A percentile compares a stretch with the other conserved stretches of the same genome.
Conservation (phyloP, 2,329 filamentous ascomycete species). For the Bimuria novae-zelandiae region DNA sequence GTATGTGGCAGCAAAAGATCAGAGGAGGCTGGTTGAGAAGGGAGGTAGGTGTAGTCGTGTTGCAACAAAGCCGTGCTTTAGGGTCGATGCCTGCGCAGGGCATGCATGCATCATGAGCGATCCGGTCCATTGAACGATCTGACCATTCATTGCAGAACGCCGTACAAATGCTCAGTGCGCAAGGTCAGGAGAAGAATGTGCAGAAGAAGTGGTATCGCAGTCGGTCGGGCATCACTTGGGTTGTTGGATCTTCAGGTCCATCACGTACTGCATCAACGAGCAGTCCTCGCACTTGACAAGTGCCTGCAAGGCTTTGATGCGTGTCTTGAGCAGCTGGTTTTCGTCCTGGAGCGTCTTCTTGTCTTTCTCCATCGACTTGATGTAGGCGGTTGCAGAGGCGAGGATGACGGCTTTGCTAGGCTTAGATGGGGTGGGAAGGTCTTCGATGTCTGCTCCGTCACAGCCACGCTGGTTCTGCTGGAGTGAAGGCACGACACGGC, state of each 20-base stretch:
- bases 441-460: conserved; percentile 50
- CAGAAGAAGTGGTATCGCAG: no score
- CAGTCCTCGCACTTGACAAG: conserved; percentile 54
- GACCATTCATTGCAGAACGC: no score
- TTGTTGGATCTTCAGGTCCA: conserved; percentile 47
- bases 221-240: conserved; percentile 13
- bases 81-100: no score
- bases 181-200: no score
- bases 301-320: conserved; percentile 50
- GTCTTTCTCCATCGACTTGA: conserved; percentile 52
- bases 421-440: conserved; percentile 48
- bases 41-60: no score
- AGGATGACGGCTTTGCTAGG: conserved; percentile 54
- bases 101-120: no score
- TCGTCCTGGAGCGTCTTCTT: conserved; percentile 46
- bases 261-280: conserved; percentile 50
- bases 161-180: no score
- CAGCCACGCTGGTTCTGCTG: conserved; percentile 44
- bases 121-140: no score
- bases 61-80: no score
- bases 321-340: conserved; percentile 44
- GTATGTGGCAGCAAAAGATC: no score
- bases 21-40: no score
- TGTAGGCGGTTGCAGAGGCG: conserved; percentile 52
- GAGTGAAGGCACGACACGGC: conserved; percentile 46